phyloP scores from a whole-genome alignment of 441 rosid species.

The Gossypium trilobum region DNA sequence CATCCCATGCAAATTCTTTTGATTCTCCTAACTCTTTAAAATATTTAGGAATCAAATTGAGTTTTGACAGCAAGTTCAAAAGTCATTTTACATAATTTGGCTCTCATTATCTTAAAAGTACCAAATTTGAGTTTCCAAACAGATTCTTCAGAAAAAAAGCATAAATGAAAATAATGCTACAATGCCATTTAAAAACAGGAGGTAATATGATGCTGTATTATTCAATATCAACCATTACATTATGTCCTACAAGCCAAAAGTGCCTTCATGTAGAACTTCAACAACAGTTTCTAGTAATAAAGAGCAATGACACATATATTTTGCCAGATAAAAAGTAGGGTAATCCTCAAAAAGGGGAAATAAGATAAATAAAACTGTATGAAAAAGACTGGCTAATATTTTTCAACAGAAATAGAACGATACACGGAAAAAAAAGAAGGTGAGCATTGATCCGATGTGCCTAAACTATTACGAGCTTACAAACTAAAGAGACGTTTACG shows the following conservation, averaged over 20 bases:
- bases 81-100: no score
- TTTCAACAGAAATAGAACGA: neutral
- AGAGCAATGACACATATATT: neutral
- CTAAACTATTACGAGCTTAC: neutral
- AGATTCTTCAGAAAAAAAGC: no score
- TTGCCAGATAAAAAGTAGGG: neutral
- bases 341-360: neutral
- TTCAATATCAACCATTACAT: neutral
- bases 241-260: neutral
- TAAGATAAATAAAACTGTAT: neutral
- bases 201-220: no score
- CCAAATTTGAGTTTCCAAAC: no score
- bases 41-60: no score
- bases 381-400: neutral
- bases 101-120: no score
- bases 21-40: no score
- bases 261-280: no score
- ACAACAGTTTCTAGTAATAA: neutral
- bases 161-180: no score
- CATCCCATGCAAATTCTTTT: no score
- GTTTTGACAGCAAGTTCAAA: no score
- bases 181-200: no score
- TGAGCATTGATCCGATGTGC: neutral
- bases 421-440: neutral
- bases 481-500: neutral